Evolutionary conservation across 208 protist genomes (phyloP).

Genomic region (Spongospora subterranea): DNA sequence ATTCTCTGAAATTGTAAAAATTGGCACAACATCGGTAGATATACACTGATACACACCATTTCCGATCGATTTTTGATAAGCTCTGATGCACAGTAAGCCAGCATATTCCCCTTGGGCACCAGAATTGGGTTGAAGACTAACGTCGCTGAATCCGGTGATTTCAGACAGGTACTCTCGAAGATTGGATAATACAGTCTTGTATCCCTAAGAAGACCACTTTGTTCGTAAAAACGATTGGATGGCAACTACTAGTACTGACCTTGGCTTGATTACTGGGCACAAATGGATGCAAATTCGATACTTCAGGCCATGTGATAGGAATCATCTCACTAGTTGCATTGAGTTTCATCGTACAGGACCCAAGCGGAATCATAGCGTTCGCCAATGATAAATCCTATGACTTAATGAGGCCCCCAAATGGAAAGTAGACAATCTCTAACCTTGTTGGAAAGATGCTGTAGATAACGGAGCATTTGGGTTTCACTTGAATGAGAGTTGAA

Average conservation of each 20-base stretch:
- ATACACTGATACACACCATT: conserved; percentile 76
- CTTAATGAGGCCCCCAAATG: not conserved
- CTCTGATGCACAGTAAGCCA: conserved; percentile 83
- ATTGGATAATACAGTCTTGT: conserved; percentile 55
- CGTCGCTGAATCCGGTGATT: conserved; percentile 83
- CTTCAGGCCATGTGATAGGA: conserved; percentile 90
- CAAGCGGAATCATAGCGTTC: conserved; percentile 94
- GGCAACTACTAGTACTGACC: not conserved
- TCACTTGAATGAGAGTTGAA: conserved; percentile 95
- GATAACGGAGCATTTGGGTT: conserved; percentile 93
- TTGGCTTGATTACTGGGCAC: conserved; percentile 74
- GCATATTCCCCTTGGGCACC: conserved; percentile 95
- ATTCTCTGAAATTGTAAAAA: conserved; percentile 70
- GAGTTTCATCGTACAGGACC: conserved; percentile 98
- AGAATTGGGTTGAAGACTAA: conserved; percentile 94
- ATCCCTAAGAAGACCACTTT: conserved; percentile 79
- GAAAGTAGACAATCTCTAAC: conserved; percentile 54
- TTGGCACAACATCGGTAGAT: conserved; percentile 70
- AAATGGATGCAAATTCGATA: conserved; percentile 92
- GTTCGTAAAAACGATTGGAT: too few species aligned
- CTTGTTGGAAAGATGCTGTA: conserved; percentile 84
- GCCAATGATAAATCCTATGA: conserved; percentile 88
- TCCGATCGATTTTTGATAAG: conserved; percentile 74
- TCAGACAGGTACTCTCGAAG: conserved; percentile 56
- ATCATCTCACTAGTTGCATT: conserved; percentile 90